Evolutionary conservation across 768 basidiomycete species (phyloP), one percentile per base, ranked within the genome.

Genomic region (Solioccasus polychromus): DNA sequence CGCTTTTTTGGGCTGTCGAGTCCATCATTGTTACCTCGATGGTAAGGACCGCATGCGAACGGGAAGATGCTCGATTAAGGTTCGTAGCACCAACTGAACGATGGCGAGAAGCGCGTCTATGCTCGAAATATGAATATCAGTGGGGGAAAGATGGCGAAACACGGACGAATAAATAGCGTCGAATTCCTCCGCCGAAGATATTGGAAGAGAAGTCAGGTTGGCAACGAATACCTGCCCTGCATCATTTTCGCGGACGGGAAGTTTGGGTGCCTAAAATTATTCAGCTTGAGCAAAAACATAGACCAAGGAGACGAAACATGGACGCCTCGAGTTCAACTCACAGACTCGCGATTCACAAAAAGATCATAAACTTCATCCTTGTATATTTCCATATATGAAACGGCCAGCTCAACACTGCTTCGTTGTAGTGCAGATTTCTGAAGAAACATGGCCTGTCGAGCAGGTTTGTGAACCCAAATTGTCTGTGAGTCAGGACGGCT

Each of bases 351-450:
- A 41, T 77, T 71, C 1, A 88, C 88, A 3, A 94, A 75, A 20
- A 95, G 75, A 60, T 93, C 92, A 57, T 88, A 93, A 3, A 88
- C 85, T 51, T 94, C 92, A 58, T 94, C 91, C 59, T 88, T 89
- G 68, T 92, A 90, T 42, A 94, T 90, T 62, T 94, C 91, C 80
- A 90, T 87, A 51, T 92, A 92, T 1, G 86, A 86, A 12, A 87
- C 70, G 5, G 72, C 58, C 19, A 83, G 66, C 2, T 73, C 71
- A 5, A 81, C 72, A 29, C 72, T 63, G 34, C 74, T 70, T 36
- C 68, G 60, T 35, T 67, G 58, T 35, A 74, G 58, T 18, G 62
- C 39, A 39, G 63, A 53, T 56, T 72, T 74, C 58, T 73, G 74
- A 42, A 73, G 71, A 58, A 84, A 83, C 63, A 88, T 76, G 2